A percentile compares a stretch with the other conserved stretches of the same genome.
phyloP scores from a whole-genome alignment of 2,329 filamentous ascomycete species.

The Colletotrichum paranaense region DNA sequence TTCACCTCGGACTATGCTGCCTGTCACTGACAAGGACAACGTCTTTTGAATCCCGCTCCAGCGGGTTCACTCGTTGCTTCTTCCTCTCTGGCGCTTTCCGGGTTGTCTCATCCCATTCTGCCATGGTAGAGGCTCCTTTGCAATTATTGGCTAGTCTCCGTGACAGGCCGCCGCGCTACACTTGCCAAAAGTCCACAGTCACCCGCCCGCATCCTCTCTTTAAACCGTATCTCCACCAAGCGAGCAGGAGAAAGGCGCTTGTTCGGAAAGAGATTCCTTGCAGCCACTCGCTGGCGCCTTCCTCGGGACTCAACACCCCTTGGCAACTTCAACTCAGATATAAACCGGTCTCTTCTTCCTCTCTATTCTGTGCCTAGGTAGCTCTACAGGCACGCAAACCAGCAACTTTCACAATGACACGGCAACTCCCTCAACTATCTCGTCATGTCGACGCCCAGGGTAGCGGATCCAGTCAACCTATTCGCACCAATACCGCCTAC shows the following conservation, averaged over 20 bases:
- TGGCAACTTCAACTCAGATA: constrained; percentile 4
- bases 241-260: background rate
- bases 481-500: constrained; percentile 19
- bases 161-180: background rate
- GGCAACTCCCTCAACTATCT: constrained; percentile 34
- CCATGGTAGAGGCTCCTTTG: background rate
- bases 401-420: constrained; percentile 28
- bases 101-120: constrained; percentile 12
- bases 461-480: constrained; percentile 22
- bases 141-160: constrained; percentile 21
- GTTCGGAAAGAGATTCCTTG: constrained; percentile 2
- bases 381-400: background rate
- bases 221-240: constrained; percentile 21
- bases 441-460: constrained; percentile 33
- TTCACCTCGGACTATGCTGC: background rate
- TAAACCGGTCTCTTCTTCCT: constrained; percentile 22
- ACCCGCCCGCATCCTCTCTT: background rate
- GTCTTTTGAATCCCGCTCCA: background rate
- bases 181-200: constrained; percentile 7
- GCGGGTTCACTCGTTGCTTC: constrained; percentile 13
- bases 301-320: background rate
- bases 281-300: constrained; percentile 12
- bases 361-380: no score
- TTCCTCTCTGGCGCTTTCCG: background rate
- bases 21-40: background rate